Conservation (phyloP, 768 basidiomycete species). For the Lentinula boryana region DNA sequence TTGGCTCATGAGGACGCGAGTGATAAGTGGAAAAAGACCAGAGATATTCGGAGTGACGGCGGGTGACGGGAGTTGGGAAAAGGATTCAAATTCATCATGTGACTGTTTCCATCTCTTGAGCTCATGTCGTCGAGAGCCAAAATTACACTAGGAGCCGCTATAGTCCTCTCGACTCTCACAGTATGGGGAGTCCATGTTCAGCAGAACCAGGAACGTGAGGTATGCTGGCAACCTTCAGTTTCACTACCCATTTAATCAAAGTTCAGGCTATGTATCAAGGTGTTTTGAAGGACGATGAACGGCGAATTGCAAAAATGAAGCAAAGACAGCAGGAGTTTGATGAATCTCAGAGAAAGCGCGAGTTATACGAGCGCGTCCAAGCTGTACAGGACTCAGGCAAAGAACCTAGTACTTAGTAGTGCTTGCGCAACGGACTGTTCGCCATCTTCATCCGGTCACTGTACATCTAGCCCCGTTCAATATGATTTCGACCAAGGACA, state of each 20-base stretch:
- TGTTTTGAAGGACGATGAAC: conserved; percentile 83
- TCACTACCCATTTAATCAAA: conserved; percentile 4
- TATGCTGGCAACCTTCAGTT: conserved; percentile 23
- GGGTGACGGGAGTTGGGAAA: neutral
- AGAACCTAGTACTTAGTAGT: neutral
- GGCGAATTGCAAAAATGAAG: conserved; percentile 63
- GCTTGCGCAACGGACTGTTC: neutral
- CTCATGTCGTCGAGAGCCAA: conserved; percentile 62
- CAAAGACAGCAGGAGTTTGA: conserved; percentile 59
- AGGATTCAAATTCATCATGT: neutral
- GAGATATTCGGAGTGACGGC: neutral
- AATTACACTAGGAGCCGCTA: conserved; percentile 62
- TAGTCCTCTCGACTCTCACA: conserved; percentile 57
- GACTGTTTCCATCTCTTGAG: neutral
- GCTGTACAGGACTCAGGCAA: conserved; percentile 19
- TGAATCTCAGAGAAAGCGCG: conserved; percentile 57
- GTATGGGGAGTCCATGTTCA: conserved; percentile 90
- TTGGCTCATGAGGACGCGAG: conserved; percentile 5
- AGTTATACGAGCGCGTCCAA: conserved; percentile 55
- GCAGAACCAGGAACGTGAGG: conserved; percentile 79
- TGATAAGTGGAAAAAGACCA: conserved; percentile 17
- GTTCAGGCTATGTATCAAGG: conserved; percentile 85
- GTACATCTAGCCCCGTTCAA: no score
- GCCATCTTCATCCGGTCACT: neutral
- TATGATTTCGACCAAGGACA: no score